A percentile compares a stretch with the other conserved stretches of the same genome.
phyloP scores from a whole-genome alignment of 129 eudicot genomes.

The Tagetes erecta region DNA sequence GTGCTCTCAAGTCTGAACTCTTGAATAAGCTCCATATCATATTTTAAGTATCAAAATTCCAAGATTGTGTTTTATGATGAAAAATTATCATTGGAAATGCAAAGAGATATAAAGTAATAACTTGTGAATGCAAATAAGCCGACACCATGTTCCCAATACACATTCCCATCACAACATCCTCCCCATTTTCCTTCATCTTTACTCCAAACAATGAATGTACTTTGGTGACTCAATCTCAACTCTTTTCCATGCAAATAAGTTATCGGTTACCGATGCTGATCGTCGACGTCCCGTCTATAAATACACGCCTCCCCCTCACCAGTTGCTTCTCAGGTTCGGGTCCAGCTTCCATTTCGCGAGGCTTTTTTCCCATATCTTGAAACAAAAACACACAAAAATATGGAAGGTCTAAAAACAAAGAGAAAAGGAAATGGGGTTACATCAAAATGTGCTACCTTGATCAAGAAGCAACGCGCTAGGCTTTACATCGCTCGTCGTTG shows the following conservation, averaged over 20 bases:
- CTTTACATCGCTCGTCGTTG: constrained; percentile 86
- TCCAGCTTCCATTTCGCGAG: constrained; percentile 50
- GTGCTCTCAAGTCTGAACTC: no score
- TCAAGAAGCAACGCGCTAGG: constrained; percentile 81
- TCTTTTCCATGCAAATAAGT: constrained; percentile 57
- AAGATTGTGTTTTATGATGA: constrained; percentile 27
- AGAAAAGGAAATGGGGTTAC: constrained; percentile 53
- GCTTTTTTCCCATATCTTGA: constrained; percentile 54
- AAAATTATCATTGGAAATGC: constrained; percentile 20
- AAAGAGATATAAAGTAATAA: constrained; percentile 33
- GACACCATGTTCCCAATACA: constrained; percentile 54
- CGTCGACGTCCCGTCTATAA: constrained; percentile 36
- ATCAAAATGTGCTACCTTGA: constrained; percentile 68
- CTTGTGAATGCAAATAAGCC: constrained; percentile 39
- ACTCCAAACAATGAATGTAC: constrained; percentile 34
- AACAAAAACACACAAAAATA: neutral
- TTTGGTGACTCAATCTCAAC: constrained; percentile 31
- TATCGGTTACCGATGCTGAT: constrained; percentile 51
- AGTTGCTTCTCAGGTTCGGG: constrained; percentile 50
- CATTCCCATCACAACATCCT: constrained; percentile 39
- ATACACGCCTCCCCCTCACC: constrained; percentile 31
- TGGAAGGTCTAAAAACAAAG: constrained; percentile 50
- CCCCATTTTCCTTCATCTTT: constrained; percentile 28
- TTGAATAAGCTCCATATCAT: no score
- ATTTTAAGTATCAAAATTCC: constrained; percentile 22